Percentiles rank a stretch among this genome's conserved stretches.
Evolutionary conservation across 768 basidiomycete genomes (phyloP).

Genomic region (Crassisporium funariophilum): DNA sequence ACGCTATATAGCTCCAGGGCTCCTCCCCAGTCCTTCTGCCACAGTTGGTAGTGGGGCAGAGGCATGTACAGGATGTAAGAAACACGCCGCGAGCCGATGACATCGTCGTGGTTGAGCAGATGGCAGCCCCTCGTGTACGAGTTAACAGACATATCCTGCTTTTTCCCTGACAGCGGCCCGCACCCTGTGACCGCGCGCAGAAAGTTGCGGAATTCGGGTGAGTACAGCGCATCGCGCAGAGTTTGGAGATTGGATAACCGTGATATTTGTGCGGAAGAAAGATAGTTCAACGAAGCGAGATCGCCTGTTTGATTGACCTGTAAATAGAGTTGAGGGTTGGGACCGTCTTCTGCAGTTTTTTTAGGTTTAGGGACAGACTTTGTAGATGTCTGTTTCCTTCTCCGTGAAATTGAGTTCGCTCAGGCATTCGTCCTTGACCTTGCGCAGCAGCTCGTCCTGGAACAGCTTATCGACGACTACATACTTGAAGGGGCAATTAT

Average conservation of each 20-base stretch:
- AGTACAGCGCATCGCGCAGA: slow-evolving; percentile 92
- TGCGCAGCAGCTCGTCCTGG: slow-evolving; percentile 76
- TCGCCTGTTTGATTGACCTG: slow-evolving; percentile 98
- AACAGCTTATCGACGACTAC: slow-evolving; percentile 80
- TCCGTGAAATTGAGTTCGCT: slow-evolving; percentile 79
- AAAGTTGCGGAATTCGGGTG: slow-evolving; percentile 76
- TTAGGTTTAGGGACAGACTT: slow-evolving; percentile 50
- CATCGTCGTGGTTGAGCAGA: slow-evolving; percentile 97
- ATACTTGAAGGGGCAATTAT: slow-evolving; percentile 78
- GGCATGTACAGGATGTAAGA: slow-evolving; percentile 99
- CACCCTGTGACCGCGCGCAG: slow-evolving; percentile 88
- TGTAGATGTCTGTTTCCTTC: slow-evolving; percentile 99
- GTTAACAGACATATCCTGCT: slow-evolving; percentile 95
- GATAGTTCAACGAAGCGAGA: slow-evolving; percentile 88
- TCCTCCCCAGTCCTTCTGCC: slow-evolving; percentile 92
- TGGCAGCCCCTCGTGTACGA: slow-evolving; percentile 91
- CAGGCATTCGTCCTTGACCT: slow-evolving; percentile 84
- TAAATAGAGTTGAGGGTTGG: background rate
- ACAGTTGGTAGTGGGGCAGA: slow-evolving; percentile 66
- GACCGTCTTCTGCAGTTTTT: background rate
- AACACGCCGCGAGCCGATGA: slow-evolving; percentile 90
- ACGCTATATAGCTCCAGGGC: slow-evolving; percentile 92
- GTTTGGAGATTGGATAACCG: slow-evolving; percentile 78
- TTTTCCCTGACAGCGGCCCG: slow-evolving; percentile 85
- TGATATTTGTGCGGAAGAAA: slow-evolving; percentile 73